These are phyloP conservation scores for Backusella psychrophila DNA, from an alignment of 192 early-diverging fungal species.

Conservation along the genomic window DNA sequence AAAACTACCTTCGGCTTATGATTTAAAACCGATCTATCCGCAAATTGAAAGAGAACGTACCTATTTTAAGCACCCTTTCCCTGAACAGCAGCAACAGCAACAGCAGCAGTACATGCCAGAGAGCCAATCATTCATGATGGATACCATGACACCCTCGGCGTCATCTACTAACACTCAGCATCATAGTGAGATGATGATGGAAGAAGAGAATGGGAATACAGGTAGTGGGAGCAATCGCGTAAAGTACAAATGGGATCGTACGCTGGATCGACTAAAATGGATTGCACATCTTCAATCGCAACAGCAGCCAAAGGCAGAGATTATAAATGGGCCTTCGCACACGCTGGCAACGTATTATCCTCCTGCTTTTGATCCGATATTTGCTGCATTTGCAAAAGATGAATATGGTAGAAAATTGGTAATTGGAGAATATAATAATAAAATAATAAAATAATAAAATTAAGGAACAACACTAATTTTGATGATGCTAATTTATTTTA, in stretches of 20 bases:
- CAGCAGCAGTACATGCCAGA: background rate
- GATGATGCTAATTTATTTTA: background rate
- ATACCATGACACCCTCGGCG: background rate
- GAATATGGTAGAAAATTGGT: conserved; percentile 33
- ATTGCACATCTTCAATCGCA: conserved; percentile 16
- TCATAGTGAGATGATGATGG: background rate
- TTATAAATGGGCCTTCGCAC: background rate
- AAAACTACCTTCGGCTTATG: conserved; percentile 14
- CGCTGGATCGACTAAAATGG: conserved; percentile 18
- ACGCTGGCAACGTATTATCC: conserved; percentile 31
- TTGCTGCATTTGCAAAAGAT: conserved; percentile 27
- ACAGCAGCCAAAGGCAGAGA: background rate
- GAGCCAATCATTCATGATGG: background rate
- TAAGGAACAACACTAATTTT: background rate
- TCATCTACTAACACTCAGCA: background rate
- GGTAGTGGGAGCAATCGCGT: background rate
- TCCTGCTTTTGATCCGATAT: conserved; percentile 32
- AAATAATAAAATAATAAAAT: background rate
- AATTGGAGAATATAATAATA: background rate
- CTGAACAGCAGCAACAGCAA: background rate
- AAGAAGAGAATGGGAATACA: conserved; percentile 6
- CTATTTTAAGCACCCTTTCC: conserved; percentile 1
- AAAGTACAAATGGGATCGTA: conserved; percentile 26
- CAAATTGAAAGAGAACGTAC: background rate
- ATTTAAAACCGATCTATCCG: conserved; percentile 9